Conservation (phyloP, 2,329 filamentous ascomycete species). For the Alternaria sp. region DNA sequence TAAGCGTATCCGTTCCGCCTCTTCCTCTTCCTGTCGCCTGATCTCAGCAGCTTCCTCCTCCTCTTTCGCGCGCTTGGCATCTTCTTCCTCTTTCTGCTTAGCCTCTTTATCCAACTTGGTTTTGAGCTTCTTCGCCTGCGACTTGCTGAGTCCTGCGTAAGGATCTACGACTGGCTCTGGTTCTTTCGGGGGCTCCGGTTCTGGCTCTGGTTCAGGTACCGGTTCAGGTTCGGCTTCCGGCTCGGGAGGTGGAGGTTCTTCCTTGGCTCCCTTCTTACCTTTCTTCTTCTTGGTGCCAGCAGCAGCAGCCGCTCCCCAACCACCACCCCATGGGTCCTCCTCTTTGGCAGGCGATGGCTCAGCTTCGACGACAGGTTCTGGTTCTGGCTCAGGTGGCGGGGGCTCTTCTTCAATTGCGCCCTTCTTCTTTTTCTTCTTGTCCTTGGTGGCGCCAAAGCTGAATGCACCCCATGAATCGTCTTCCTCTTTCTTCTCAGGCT, state of each 20-base stretch:
- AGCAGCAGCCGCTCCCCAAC: slow-evolving; percentile 23
- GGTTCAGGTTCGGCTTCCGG: slow-evolving; percentile 23
- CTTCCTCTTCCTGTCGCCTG: slow-evolving; percentile 28
- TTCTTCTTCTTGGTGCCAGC: slow-evolving; percentile 37
- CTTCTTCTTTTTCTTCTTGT: slow-evolving; percentile 48
- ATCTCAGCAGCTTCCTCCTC: slow-evolving; percentile 31
- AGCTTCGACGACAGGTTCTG: slow-evolving; percentile 33
- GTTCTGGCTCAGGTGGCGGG: slow-evolving; percentile 31
- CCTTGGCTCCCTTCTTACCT: slow-evolving; percentile 32
- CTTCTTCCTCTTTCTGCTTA: slow-evolving; percentile 24
- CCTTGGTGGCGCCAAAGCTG: slow-evolving; percentile 35
- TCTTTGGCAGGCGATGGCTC: slow-evolving; percentile 42
- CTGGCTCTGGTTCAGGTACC: not conserved
- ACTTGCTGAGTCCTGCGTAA: slow-evolving; percentile 37
- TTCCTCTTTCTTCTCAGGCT: slow-evolving; percentile 35
- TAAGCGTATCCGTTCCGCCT: slow-evolving; percentile 33
- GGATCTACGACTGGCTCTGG: slow-evolving; percentile 50
- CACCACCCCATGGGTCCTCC: slow-evolving; percentile 37
- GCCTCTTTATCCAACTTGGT: slow-evolving; percentile 46
- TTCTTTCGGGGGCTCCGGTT: slow-evolving; percentile 19
- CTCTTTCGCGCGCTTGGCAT: slow-evolving; percentile 23
- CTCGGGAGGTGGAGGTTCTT: slow-evolving; percentile 25
- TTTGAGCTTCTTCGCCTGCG: slow-evolving; percentile 38
- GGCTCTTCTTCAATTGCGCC: slow-evolving; percentile 26
- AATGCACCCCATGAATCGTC: slow-evolving; percentile 32